phyloP scores from a whole-genome alignment of 352 stramenopile genomes.

The Discostella stelligera region DNA sequence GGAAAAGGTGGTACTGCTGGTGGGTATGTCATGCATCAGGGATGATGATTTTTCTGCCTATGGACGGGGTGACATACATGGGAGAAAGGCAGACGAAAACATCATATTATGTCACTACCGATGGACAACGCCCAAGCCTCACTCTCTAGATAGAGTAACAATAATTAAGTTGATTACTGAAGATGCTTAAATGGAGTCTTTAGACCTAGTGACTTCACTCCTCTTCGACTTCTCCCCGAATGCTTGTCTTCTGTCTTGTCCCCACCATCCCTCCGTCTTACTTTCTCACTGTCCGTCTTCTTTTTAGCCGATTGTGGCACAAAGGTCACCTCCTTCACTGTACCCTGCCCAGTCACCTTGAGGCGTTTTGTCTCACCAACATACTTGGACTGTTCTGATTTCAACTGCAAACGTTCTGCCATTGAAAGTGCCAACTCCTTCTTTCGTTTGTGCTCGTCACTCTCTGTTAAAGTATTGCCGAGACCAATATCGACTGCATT shows the following conservation, averaged over 20 bases:
- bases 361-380: conserved; percentile 50
- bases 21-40: too few species aligned
- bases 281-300: conserved; percentile 40
- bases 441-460: conserved; percentile 54
- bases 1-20: too few species aligned
- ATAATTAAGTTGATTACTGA: conserved; percentile 8
- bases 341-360: conserved; percentile 50
- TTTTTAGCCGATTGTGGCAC: conserved; percentile 58
- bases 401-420: conserved; percentile 56
- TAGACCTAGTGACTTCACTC: conserved; percentile 67
- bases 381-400: conserved; percentile 51
- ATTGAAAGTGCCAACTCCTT: conserved; percentile 66
- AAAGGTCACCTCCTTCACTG: conserved; percentile 69
- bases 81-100: not conserved
- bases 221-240: conserved; percentile 53
- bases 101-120: not conserved
- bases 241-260: conserved; percentile 21
- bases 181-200: conserved; percentile 63
- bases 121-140: too few species aligned
- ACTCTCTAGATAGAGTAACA: not conserved
- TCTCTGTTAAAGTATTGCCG: conserved; percentile 34
- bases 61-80: too few species aligned
- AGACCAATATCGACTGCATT: conserved; percentile 64
- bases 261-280: conserved; percentile 14
- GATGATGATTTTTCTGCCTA: conserved; percentile 4